Evolutionary conservation across 306 rosid species (phyloP).

Genomic region (Quercus agrifolia): DNA sequence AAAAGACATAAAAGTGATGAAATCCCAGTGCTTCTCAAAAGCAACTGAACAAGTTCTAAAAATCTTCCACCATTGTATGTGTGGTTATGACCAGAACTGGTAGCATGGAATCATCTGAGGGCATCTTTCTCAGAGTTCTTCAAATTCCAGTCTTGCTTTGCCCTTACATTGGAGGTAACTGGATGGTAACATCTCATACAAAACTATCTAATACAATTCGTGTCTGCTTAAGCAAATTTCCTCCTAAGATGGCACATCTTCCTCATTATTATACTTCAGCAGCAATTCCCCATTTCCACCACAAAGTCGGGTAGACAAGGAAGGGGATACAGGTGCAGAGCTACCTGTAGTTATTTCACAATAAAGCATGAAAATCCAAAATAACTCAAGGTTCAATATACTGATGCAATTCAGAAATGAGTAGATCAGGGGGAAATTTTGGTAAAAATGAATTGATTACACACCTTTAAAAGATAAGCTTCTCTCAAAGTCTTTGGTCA

Average conservation of each 20-base stretch:
- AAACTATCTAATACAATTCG: constrained; percentile 46
- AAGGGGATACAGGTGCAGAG: constrained; percentile 48
- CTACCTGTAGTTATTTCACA: constrained; percentile 40
- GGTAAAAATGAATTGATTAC: constrained; percentile 13
- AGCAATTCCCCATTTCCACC: constrained; percentile 53
- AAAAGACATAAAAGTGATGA: background rate
- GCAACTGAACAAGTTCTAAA: constrained; percentile 20
- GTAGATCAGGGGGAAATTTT: background rate
- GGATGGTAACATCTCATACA: constrained; percentile 9
- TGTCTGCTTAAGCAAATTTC: constrained; percentile 47
- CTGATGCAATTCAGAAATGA: background rate
- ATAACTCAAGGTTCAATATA: constrained; percentile 5
- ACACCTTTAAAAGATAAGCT: constrained; percentile 70
- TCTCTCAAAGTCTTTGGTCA: constrained; percentile 69
- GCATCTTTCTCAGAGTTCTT: constrained; percentile 18
- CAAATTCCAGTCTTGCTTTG: background rate
- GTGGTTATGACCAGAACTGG: constrained; percentile 1
- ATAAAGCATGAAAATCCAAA: constrained; percentile 10
- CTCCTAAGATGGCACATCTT: constrained; percentile 37
- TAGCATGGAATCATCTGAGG: constrained; percentile 9
- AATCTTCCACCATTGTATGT: constrained; percentile 8
- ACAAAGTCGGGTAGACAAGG: constrained; percentile 55
- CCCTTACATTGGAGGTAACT: constrained; percentile 1
- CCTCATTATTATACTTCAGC: constrained; percentile 53
- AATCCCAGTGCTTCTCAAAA: constrained; percentile 6